Evolutionary conservation across 225 moss, liverwort and hornwort genomes (phyloP).

Genomic region (Bryum argenteum): DNA sequence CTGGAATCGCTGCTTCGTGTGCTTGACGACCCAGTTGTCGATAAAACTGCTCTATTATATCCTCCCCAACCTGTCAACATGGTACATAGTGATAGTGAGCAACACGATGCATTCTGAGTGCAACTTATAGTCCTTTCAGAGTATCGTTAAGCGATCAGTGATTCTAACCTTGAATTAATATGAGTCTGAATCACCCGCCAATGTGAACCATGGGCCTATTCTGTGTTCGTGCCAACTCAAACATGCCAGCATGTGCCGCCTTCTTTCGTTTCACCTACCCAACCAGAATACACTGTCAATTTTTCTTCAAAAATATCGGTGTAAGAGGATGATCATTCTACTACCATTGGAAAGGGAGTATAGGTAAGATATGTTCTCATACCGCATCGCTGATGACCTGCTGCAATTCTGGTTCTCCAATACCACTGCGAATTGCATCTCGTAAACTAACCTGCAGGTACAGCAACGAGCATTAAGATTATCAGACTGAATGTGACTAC

Average conservation of each 20-base stretch:
- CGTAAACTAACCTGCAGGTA: slow-evolving; percentile 81
- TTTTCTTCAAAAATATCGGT: not conserved
- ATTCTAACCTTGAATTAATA: slow-evolving; percentile 23
- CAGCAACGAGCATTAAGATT: slow-evolving; percentile 18
- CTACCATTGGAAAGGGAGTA: slow-evolving; percentile 14
- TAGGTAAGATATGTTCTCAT: slow-evolving; percentile 8
- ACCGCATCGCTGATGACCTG: slow-evolving; percentile 90
- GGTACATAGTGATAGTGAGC: not conserved
- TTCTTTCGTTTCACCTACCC: slow-evolving; percentile 94
- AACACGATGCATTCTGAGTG: not conserved
- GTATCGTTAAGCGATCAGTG: not conserved
- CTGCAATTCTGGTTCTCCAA: slow-evolving; percentile 73
- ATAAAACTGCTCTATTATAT: not conserved
- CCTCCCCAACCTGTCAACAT: slow-evolving; percentile 25
- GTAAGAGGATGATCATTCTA: not conserved
- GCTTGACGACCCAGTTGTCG: slow-evolving; percentile 11
- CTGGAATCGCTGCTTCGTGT: slow-evolving; percentile 8
- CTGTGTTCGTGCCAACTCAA: slow-evolving; percentile 93
- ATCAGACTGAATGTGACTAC: slow-evolving; percentile 2
- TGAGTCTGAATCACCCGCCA: slow-evolving; percentile 65
- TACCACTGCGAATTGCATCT: slow-evolving; percentile 87
- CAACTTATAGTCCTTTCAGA: not conserved
- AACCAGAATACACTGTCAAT: slow-evolving; percentile 14
- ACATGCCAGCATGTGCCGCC: slow-evolving; percentile 96
- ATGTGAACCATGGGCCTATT: slow-evolving; percentile 99